Evolutionary conservation across 1,284 basidiomycete genomes (phyloP).

Genomic region (Polyporus tsugae): DNA sequence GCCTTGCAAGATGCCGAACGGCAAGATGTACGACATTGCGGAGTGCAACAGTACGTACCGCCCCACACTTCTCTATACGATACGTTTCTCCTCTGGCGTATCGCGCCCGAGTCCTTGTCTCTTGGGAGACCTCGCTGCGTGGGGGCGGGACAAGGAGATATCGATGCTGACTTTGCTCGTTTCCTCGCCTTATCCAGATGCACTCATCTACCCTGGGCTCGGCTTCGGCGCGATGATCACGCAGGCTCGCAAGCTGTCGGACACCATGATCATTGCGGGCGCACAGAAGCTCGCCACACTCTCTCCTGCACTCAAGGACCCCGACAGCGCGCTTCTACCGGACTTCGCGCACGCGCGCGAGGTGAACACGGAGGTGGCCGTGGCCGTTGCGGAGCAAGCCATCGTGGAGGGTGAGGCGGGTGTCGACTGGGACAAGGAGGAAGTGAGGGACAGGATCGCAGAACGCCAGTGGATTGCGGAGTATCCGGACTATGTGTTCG

Average conservation of each 20-base stretch:
- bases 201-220: slow-evolving; percentile 82
- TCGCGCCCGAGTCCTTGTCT: too few species aligned
- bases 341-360: slow-evolving; percentile 71
- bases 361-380: slow-evolving; percentile 78
- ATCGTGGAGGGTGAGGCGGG: slow-evolving; percentile 71
- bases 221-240: slow-evolving; percentile 78
- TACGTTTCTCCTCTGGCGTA: not conserved
- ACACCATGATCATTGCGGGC: slow-evolving; percentile 81
- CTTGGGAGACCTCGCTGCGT: too few species aligned
- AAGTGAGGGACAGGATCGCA: slow-evolving; percentile 58
- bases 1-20: slow-evolving; percentile 69
- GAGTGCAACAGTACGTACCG: slow-evolving; percentile 70
- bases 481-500: slow-evolving; percentile 70
- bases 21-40: slow-evolving; percentile 68
- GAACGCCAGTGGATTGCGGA: slow-evolving; percentile 64
- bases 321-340: slow-evolving; percentile 69
- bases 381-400: slow-evolving; percentile 78
- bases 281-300: slow-evolving; percentile 73
- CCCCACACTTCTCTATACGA: too few species aligned
- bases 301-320: slow-evolving; percentile 73
- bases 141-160: too few species aligned
- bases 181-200: slow-evolving; percentile 50
- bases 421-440: slow-evolving; percentile 56
- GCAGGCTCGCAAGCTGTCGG: slow-evolving; percentile 69
- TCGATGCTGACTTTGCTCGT: not conserved